These are phyloP conservation scores for Wickerhamomyces silvicola DNA, from an alignment of 805 yeast genomes.

Conservation along the genomic window DNA sequence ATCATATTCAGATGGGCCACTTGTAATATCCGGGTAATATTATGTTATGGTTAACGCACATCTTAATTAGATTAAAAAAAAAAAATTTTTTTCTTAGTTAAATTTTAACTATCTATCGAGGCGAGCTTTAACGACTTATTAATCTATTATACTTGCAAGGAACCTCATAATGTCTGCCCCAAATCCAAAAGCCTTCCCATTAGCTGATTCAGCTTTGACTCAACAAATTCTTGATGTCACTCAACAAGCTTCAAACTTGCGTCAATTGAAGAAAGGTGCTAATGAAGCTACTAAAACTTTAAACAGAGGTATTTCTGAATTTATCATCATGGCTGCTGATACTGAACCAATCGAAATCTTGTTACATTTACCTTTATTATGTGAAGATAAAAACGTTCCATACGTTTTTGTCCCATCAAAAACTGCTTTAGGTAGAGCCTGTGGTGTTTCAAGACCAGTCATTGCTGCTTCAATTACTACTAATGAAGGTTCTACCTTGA, in stretches of 20 bases:
- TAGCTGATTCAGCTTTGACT: conserved; percentile 91
- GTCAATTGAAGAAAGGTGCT: conserved; percentile 99
- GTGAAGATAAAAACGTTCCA: conserved; percentile 99
- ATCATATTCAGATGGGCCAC: too few species aligned
- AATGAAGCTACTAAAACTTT: conserved; percentile 98
- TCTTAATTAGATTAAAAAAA: too few species aligned
- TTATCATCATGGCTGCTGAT: conserved; percentile 99
- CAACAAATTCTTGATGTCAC: conserved; percentile 97
- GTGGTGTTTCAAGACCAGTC: conserved; percentile 99
- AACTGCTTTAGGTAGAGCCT: conserved; percentile 98
- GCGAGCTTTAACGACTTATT: conserved; percentile 20
- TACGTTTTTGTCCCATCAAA: conserved; percentile 98
- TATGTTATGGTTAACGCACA: too few species aligned
- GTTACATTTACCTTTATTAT: conserved; percentile 91
- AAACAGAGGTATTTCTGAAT: conserved; percentile 99
- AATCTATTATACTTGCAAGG: conserved; percentile 29
- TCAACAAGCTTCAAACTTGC: conserved; percentile 95
- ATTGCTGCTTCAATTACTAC: conserved; percentile 98
- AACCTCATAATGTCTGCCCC: conserved; percentile 72
- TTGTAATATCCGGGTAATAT: too few species aligned
- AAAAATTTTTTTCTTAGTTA: background rate
- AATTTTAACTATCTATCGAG: conserved; percentile 13
- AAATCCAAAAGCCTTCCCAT: conserved; percentile 98
- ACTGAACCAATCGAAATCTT: conserved; percentile 98
- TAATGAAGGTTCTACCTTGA: conserved; percentile 96